These are phyloP conservation scores for Fusarium nelsonii DNA, from an alignment of 2,329 filamentous ascomycete genomes.

Conservation along the genomic window DNA sequence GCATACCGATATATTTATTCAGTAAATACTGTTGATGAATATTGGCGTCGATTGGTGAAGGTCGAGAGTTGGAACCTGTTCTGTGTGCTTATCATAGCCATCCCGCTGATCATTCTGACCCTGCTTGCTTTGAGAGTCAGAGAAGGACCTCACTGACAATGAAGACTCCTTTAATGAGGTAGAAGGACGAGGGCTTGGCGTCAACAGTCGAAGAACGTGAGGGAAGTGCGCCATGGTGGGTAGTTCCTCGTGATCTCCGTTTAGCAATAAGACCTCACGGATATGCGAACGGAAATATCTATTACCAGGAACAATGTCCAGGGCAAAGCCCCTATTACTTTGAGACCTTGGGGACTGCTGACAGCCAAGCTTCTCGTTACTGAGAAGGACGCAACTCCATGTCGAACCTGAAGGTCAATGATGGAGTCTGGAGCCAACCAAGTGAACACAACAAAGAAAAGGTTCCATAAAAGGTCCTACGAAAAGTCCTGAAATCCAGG, in stretches of 20 bases:
- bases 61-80: no score
- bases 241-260: not conserved
- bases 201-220: no score
- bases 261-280: not conserved
- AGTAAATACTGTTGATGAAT: no score
- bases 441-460: slow-evolving; percentile 1
- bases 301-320: not conserved
- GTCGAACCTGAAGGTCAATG: not conserved
- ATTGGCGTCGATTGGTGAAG: no score
- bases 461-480: slow-evolving; percentile 24
- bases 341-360: not conserved
- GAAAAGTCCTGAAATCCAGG: slow-evolving; percentile 21
- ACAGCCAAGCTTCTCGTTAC: slow-evolving; percentile 4
- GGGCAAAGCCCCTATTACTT: not conserved
- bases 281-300: not conserved
- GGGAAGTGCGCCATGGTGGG: not conserved
- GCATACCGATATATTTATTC: no score
- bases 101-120: no score
- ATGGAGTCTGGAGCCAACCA: not conserved
- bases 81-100: no score
- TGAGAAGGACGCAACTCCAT: slow-evolving; percentile 4
- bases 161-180: no score
- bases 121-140: no score
- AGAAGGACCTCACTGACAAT: no score
- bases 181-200: not conserved